phyloP scores from a whole-genome alignment of 1,284 basidiomycete genomes.

The Trichosporon ovoides region DNA sequence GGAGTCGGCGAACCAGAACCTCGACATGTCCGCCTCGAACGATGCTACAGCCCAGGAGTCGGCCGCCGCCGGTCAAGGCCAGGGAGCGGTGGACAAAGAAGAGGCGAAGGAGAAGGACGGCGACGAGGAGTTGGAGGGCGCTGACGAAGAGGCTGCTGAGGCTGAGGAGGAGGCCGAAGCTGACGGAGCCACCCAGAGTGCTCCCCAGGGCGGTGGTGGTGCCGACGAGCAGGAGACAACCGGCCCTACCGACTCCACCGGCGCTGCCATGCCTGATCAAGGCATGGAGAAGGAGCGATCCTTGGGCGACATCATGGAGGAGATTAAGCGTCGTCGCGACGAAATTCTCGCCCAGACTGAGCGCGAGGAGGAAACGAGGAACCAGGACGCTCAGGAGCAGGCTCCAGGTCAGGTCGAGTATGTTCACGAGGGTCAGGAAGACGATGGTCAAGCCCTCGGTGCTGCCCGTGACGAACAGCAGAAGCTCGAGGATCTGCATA shows the following conservation, averaged over 20 bases:
- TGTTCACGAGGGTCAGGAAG: slow-evolving; percentile 62
- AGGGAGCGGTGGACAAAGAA: slow-evolving; percentile 30
- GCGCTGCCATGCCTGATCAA: slow-evolving; percentile 37
- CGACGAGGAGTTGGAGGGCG: slow-evolving; percentile 32
- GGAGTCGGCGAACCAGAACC: slow-evolving; percentile 33
- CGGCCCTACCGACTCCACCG: slow-evolving; percentile 39
- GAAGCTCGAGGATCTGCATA: slow-evolving; percentile 71
- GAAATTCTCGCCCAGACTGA: slow-evolving; percentile 64
- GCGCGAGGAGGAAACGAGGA: slow-evolving; percentile 45
- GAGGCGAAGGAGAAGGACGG: slow-evolving; percentile 36
- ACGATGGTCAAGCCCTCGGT: slow-evolving; percentile 78
- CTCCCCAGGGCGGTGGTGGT: slow-evolving; percentile 31
- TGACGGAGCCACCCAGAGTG: slow-evolving; percentile 21
- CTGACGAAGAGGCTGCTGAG: slow-evolving; percentile 23
- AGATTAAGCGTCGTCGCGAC: slow-evolving; percentile 76
- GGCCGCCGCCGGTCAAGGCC: slow-evolving; percentile 41
- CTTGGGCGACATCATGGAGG: slow-evolving; percentile 78
- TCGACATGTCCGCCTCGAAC: slow-evolving; percentile 39
- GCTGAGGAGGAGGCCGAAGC: slow-evolving; percentile 25
- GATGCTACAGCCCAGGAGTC: slow-evolving; percentile 35
- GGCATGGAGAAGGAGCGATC: slow-evolving; percentile 63
- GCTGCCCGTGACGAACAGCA: slow-evolving; percentile 74
- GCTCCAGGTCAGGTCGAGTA: slow-evolving; percentile 71
- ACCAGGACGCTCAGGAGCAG: slow-evolving; percentile 45
- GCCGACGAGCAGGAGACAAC: slow-evolving; percentile 38